Evolutionary conservation across 805 yeast species (phyloP).

Genomic region (Metschnikowia corniflorae): DNA sequence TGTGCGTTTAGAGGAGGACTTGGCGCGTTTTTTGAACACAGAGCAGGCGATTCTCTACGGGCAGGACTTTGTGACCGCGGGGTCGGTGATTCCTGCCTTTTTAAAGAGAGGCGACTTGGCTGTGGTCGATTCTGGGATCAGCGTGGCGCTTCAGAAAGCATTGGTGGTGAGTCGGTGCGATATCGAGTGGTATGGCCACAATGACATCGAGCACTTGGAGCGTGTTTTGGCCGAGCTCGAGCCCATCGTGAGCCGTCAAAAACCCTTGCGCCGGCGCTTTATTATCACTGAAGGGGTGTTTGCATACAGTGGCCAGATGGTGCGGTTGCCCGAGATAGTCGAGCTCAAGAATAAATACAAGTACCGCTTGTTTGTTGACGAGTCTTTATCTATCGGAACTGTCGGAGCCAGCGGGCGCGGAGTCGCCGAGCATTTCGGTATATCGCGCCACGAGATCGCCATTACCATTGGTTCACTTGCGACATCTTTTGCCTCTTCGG

Average conservation of each 20-base stretch:
- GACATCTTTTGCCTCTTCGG: constrained; percentile 74
- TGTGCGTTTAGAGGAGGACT: constrained; percentile 67
- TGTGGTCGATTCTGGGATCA: constrained; percentile 78
- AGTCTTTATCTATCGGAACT: constrained; percentile 80
- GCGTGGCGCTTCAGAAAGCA: constrained; percentile 82
- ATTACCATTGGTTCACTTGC: constrained; percentile 88
- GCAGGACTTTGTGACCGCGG: constrained; percentile 84
- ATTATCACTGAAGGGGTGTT: constrained; percentile 90
- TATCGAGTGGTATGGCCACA: constrained; percentile 80
- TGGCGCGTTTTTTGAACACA: constrained; percentile 72
- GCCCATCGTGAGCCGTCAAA: constrained; percentile 58
- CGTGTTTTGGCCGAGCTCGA: constrained; percentile 57
- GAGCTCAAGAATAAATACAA: constrained; percentile 78
- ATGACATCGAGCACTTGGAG: constrained; percentile 81
- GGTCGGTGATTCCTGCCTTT: constrained; percentile 89
- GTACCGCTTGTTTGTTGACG: constrained; percentile 85
- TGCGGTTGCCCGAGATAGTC: constrained; percentile 63
- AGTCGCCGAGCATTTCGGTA: constrained; percentile 64
- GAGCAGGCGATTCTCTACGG: constrained; percentile 84
- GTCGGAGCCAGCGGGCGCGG: constrained; percentile 87
- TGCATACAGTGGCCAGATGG: constrained; percentile 76
- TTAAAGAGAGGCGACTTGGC: constrained; percentile 92
- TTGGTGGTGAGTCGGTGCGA: constrained; percentile 82
- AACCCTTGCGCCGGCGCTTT: constrained; percentile 83
- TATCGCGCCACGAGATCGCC: constrained; percentile 71